These are phyloP conservation scores for Elaeis guineensis DNA, from an alignment of 176 grass and related monocot genomes.

Conservation along the genomic window DNA sequence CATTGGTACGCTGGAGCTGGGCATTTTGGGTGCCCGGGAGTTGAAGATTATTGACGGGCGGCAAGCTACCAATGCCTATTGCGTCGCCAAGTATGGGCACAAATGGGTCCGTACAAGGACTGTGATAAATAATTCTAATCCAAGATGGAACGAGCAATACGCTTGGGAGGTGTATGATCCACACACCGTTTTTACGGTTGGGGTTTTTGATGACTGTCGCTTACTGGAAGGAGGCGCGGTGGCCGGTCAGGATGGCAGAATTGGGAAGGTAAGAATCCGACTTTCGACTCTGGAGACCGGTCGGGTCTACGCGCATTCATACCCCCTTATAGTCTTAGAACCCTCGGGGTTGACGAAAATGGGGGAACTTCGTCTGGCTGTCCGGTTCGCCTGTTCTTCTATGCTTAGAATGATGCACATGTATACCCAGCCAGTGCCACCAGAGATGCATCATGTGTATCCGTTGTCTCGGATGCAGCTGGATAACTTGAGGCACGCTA, in stretches of 20 bases:
- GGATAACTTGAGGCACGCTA: conserved; percentile 76
- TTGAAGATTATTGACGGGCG: conserved; percentile 55
- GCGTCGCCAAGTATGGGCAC: conserved; percentile 88
- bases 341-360: conserved; percentile 86
- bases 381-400: conserved; percentile 71
- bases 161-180: conserved; percentile 96
- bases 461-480: conserved; percentile 77
- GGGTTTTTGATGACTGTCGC: conserved; percentile 72
- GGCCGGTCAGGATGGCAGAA: conserved; percentile 24
- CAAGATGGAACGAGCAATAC: conserved; percentile 83
- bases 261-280: conserved; percentile 87
- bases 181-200: conserved; percentile 85
- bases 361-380: conserved; percentile 74
- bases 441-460: conserved; percentile 81
- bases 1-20: conserved; percentile 71
- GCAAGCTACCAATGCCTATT: conserved; percentile 68
- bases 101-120: conserved; percentile 98
- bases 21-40: conserved; percentile 52
- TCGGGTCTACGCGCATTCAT: conserved; percentile 69
- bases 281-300: conserved; percentile 79
- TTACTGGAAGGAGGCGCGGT: background rate
- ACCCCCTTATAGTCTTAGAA: conserved; percentile 62
- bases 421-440: conserved; percentile 50
- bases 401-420: conserved; percentile 4
- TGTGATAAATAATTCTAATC: conserved; percentile 46